Conservation (phyloP, 495 filamentous ascomycete genomes). For the Neurospora intermedia region DNA sequence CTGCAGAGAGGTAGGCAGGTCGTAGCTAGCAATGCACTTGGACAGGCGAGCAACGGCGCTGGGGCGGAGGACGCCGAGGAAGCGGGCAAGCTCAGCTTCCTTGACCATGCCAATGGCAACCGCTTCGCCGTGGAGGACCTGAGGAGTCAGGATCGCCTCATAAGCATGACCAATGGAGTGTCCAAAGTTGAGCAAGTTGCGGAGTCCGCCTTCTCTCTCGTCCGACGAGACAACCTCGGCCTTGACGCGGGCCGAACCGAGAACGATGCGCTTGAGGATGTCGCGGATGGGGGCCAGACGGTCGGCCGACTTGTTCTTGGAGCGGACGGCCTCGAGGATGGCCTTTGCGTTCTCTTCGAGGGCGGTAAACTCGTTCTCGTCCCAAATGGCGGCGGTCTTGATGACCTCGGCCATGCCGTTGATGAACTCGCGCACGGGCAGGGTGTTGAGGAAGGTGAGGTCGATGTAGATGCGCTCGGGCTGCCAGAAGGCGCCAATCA, state of each 20-base stretch:
- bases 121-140: conserved; percentile 89
- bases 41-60: conserved; percentile 80
- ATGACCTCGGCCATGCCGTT: conserved; percentile 99
- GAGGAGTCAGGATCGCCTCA: conserved; percentile 89
- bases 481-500: conserved; percentile 95
- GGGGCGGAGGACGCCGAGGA: conserved; percentile 77
- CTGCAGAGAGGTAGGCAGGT: conserved; percentile 73
- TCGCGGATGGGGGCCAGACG: conserved; percentile 60
- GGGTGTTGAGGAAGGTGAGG: conserved; percentile 79
- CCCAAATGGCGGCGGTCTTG: conserved; percentile 95
- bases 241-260: conserved; percentile 84
- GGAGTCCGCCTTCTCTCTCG: conserved; percentile 86
- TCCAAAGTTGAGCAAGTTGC: conserved; percentile 94
- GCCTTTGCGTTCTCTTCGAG: conserved; percentile 69
- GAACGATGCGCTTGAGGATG: conserved; percentile 74
- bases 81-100: conserved; percentile 85
- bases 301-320: conserved; percentile 36
- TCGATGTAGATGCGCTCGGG: conserved; percentile 90
- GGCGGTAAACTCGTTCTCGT: conserved; percentile 74
- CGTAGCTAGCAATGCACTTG: conserved; percentile 90
- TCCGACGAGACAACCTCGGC: conserved; percentile 87
- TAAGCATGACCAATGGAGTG: conserved; percentile 97
- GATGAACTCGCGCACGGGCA: conserved; percentile 88
- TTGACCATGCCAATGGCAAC: conserved; percentile 98
- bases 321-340: conserved; percentile 61